phyloP scores from a whole-genome alignment of 1,284 basidiomycete genomes.

The Chiua sp. region DNA sequence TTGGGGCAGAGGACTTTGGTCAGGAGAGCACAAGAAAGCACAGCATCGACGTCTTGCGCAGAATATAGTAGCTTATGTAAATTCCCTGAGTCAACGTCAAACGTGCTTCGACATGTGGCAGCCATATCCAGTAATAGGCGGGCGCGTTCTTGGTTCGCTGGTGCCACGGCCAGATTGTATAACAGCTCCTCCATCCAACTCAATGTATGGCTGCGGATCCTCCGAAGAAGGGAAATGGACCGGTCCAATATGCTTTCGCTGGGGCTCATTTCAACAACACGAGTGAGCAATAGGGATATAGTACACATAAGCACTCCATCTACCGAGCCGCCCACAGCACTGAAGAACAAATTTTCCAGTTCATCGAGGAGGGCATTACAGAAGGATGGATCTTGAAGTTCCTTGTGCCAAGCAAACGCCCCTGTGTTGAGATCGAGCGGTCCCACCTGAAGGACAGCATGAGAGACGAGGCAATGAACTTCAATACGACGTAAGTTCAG shows the following conservation, averaged over 20 bases:
- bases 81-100: conserved; percentile 36
- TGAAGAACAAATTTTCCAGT: conserved; percentile 31
- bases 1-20: no score
- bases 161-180: conserved; percentile 29
- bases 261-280: conserved; percentile 38
- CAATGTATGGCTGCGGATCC: no score
- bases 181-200: no score
- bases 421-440: no score
- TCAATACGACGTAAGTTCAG: no score
- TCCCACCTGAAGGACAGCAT: no score
- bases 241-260: conserved; percentile 6
- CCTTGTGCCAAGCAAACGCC: conserved; percentile 37
- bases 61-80: conserved; percentile 24
- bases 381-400: conserved; percentile 38
- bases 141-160: no score
- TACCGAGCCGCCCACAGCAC: conserved; percentile 43
- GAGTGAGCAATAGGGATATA: conserved; percentile 37
- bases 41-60: conserved; percentile 32
- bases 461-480: no score
- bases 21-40: conserved; percentile 43
- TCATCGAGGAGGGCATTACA: conserved; percentile 38
- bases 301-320: conserved; percentile 40
- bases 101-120: conserved; percentile 47
- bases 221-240: conserved; percentile 32
- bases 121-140: conserved; percentile 30